Evolutionary conservation across 371 early-diverging fungal species (phyloP).

Genomic region (Rhizopus delemar): DNA sequence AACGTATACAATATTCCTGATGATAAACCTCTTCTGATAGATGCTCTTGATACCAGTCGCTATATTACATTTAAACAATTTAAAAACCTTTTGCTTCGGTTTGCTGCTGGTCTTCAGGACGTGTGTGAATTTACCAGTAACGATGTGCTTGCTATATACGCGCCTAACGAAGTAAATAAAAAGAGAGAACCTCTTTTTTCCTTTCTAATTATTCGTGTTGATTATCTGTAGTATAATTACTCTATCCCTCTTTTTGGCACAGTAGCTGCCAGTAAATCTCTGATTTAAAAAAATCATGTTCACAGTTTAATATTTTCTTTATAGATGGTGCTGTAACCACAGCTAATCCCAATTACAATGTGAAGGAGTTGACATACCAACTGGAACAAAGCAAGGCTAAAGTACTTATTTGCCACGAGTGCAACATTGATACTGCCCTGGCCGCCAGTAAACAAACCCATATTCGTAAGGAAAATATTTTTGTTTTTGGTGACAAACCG

Average conservation of each 20-base stretch:
- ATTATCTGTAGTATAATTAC: conserved; percentile 39
- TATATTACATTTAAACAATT: conserved; percentile 62
- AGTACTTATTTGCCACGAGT: conserved; percentile 52
- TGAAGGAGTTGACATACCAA: conserved; percentile 73
- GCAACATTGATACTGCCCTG: conserved; percentile 49
- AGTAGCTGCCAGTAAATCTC: conserved; percentile 37
- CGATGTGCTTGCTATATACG: conserved; percentile 68
- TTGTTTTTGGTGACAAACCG: conserved; percentile 59
- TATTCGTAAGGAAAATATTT: conserved; percentile 51
- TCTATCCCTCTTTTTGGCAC: conserved; percentile 39
- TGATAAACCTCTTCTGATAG: conserved; percentile 57
- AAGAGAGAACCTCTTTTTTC: neutral
- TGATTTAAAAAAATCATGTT: neutral
- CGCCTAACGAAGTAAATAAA: conserved; percentile 66
- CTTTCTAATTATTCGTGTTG: neutral
- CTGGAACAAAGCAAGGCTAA: conserved; percentile 67
- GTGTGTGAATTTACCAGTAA: conserved; percentile 55
- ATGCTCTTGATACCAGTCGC: conserved; percentile 38
- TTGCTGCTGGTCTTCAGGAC: conserved; percentile 76
- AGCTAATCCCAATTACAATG: conserved; percentile 77
- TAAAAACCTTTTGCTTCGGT: conserved; percentile 49
- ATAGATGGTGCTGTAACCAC: conserved; percentile 67
- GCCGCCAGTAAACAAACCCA: conserved; percentile 60
- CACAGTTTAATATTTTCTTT: neutral
- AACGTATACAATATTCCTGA: conserved; percentile 33